phyloP scores from a whole-genome alignment of 1,284 basidiomycete species.

The Austroboletus novae-zelandiae region DNA sequence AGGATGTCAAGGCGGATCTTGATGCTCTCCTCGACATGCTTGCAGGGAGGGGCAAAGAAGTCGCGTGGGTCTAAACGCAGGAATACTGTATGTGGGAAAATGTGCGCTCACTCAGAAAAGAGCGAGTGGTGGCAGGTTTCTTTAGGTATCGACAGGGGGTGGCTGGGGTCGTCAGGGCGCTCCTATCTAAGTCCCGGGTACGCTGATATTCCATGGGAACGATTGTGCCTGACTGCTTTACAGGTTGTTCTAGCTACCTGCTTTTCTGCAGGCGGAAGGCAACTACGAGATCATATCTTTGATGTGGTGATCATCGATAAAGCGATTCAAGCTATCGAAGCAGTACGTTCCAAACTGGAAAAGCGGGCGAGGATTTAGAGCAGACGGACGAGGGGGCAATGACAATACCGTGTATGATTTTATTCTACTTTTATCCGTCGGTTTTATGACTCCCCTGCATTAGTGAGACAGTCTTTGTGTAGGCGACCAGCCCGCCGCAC shows the following conservation, averaged over 20 bases:
- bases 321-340: too few relatives aligned
- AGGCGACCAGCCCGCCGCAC: too few relatives aligned
- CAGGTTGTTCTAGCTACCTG: conserved; percentile 91
- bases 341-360: too few relatives aligned
- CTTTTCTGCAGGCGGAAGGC: conserved; percentile 59
- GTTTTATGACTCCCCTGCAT: too few relatives aligned
- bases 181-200: conserved; percentile 79
- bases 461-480: too few relatives aligned
- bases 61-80: conserved; percentile 77
- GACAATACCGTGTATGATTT: too few relatives aligned
- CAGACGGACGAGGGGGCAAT: too few relatives aligned
- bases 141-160: conserved; percentile 84
- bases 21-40: conserved; percentile 64
- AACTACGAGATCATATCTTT: too few relatives aligned
- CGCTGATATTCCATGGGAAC: conserved; percentile 46
- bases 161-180: conserved; percentile 75
- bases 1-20: conserved; percentile 84
- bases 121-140: conserved; percentile 46
- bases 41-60: conserved; percentile 66
- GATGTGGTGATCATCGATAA: too few relatives aligned
- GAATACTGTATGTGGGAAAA: conserved; percentile 92
- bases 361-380: too few relatives aligned
- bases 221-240: neutral
- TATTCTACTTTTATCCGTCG: too few relatives aligned
- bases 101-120: conserved; percentile 85